Percentiles rank a stretch among this genome's conserved stretches.
phyloP scores from a whole-genome alignment of 1,284 basidiomycete genomes.

The Ganoderma meredithae region DNA sequence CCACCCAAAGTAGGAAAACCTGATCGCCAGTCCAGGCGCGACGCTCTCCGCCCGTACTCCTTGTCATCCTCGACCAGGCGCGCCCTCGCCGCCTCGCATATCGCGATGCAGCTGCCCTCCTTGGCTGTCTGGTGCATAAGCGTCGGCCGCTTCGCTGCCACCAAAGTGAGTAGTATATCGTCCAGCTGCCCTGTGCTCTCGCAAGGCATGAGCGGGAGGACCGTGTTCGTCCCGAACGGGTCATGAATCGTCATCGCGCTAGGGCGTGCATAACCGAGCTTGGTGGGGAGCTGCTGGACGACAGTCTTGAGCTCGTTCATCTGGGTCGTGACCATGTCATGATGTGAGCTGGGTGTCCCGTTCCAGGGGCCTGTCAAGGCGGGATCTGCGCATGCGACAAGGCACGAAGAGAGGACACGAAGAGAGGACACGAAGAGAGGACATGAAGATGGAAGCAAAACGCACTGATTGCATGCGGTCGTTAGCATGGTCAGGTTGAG shows the following conservation, averaged over 20 bases:
- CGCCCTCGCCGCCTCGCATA: background rate
- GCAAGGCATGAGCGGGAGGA: conserved; percentile 9
- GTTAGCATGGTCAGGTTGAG: background rate
- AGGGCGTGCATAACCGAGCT: conserved; percentile 5
- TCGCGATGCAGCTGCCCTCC: background rate
- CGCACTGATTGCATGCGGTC: background rate
- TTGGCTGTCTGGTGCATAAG: background rate
- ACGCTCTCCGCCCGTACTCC: background rate
- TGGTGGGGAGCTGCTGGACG: conserved; percentile 12
- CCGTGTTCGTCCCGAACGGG: conserved; percentile 9
- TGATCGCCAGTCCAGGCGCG: background rate
- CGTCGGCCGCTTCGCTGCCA: background rate
- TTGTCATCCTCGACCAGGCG: background rate
- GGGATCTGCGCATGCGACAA: too few relatives aligned
- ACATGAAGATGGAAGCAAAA: too few relatives aligned
- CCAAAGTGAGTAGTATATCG: background rate
- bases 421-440: background rate
- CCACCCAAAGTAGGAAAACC: background rate
- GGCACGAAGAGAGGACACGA: too few relatives aligned
- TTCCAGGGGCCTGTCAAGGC: background rate
- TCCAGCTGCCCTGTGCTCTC: background rate
- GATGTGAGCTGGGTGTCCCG: background rate
- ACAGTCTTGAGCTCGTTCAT: background rate
- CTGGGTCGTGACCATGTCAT: background rate
- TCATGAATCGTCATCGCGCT: conserved; percentile 9